Evolutionary conservation across 495 filamentous ascomycete genomes (phyloP).

Genomic region (Aspergillus carlsbadensis): DNA sequence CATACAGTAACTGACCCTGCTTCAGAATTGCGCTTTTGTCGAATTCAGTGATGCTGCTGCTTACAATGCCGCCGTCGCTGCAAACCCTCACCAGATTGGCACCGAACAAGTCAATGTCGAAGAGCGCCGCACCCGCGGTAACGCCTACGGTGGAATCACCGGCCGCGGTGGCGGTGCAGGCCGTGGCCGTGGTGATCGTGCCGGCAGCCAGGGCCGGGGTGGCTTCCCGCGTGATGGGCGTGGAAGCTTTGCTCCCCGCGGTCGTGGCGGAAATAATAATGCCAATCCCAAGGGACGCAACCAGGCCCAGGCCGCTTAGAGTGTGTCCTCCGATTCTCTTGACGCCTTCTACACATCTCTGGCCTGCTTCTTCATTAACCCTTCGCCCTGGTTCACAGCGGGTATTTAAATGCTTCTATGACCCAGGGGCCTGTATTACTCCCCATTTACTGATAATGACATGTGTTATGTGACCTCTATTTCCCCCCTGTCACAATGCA

Average conservation of each 20-base stretch:
- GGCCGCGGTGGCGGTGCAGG: slow-evolving; percentile 55
- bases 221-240: slow-evolving; percentile 66
- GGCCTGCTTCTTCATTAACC: slow-evolving; percentile 14
- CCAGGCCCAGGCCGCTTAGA: slow-evolving; percentile 50
- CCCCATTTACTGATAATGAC: slow-evolving; percentile 45
- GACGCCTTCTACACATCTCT: slow-evolving; percentile 13
- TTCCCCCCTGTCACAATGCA: slow-evolving; percentile 38
- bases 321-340: background rate
- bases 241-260: slow-evolving; percentile 51
- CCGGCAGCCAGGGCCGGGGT: slow-evolving; percentile 65
- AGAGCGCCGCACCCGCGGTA: slow-evolving; percentile 76
- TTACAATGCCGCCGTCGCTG: slow-evolving; percentile 76
- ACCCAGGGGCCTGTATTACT: slow-evolving; percentile 47
- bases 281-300: slow-evolving; percentile 48
- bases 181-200: slow-evolving; percentile 69
- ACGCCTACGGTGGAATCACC: slow-evolving; percentile 58
- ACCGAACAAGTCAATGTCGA: slow-evolving; percentile 82
- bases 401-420: slow-evolving; percentile 16
- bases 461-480: slow-evolving; percentile 46
- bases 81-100: slow-evolving; percentile 82
- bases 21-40: slow-evolving; percentile 92
- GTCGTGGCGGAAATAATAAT: slow-evolving; percentile 56
- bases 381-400: slow-evolving; percentile 23
- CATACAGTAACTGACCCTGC: too few relatives aligned
- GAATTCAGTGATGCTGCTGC: slow-evolving; percentile 80